A percentile compares a stretch with the other conserved stretches of the same genome.
Conservation (phyloP, 192 early-diverging fungal species). For the Backusella sp. region DNA sequence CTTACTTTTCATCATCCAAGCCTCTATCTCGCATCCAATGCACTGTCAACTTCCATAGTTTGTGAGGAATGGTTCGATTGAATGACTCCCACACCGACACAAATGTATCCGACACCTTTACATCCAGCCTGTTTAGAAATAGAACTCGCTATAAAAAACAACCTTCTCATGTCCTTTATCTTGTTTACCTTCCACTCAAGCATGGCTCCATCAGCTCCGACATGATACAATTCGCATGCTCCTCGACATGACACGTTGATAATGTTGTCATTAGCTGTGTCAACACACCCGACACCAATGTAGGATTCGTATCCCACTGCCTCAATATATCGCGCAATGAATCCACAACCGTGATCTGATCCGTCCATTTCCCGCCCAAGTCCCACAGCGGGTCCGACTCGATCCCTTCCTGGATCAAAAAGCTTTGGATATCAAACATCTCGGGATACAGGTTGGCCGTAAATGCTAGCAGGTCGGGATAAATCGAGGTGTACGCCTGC, state of each 20-base stretch:
- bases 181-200: slow-evolving; percentile 18
- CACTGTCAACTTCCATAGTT: slow-evolving; percentile 32
- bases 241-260: slow-evolving; percentile 8
- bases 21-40: slow-evolving; percentile 16
- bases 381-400: background rate
- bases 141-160: background rate
- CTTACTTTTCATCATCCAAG: background rate
- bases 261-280: slow-evolving; percentile 16
- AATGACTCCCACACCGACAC: slow-evolving; percentile 32
- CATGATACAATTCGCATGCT: slow-evolving; percentile 13
- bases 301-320: slow-evolving; percentile 1
- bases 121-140: background rate
- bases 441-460: slow-evolving; percentile 38
- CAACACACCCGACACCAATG: background rate
- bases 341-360: background rate
- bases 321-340: slow-evolving; percentile 1
- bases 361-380: background rate
- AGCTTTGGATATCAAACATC: slow-evolving; percentile 37
- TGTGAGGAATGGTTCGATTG: slow-evolving; percentile 31
- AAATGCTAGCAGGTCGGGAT: slow-evolving; percentile 37
- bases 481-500: slow-evolving; percentile 30
- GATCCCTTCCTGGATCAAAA: slow-evolving; percentile 28
- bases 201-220: slow-evolving; percentile 16
- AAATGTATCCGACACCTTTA: slow-evolving; percentile 22
- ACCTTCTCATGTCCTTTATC: background rate